A percentile compares a stretch with the other conserved stretches of the same genome.
These are phyloP conservation scores for Zymoseptoria tritici DNA, from an alignment of 2,329 filamentous ascomycete species.

Conservation along the genomic window DNA sequence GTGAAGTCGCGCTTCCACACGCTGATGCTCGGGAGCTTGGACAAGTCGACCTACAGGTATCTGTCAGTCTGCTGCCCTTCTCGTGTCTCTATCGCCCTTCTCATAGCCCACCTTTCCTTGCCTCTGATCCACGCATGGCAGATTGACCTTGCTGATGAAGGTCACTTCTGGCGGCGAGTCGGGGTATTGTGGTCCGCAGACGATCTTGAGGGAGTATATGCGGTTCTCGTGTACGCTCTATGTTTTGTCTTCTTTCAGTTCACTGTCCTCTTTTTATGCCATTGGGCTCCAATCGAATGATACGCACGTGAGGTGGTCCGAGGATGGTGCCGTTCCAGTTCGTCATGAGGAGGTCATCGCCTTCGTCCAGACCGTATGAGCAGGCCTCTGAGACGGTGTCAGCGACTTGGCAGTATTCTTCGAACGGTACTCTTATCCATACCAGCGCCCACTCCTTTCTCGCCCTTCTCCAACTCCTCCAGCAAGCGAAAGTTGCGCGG, in stretches of 20 bases:
- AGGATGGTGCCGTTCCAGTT: slow-evolving; percentile 99
- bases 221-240: slow-evolving; percentile 96
- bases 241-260: background rate
- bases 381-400: slow-evolving; percentile 63
- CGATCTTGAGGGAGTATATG: slow-evolving; percentile 96
- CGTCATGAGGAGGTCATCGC: slow-evolving; percentile 91
- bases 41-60: slow-evolving; percentile 64
- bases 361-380: slow-evolving; percentile 90
- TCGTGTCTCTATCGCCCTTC: background rate
- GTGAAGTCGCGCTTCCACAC: slow-evolving; percentile 91
- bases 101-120: slow-evolving; percentile 58
- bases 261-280: background rate
- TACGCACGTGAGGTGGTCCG: slow-evolving; percentile 83
- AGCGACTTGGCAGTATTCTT: slow-evolving; percentile 3
- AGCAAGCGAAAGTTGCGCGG: slow-evolving; percentile 94
- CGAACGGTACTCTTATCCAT: slow-evolving; percentile 13
- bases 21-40: slow-evolving; percentile 73
- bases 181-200: slow-evolving; percentile 85
- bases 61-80: background rate
- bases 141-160: slow-evolving; percentile 90
- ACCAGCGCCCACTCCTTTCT: slow-evolving; percentile 93
- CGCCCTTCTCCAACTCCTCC: slow-evolving; percentile 97
- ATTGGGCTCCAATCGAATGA: background rate
- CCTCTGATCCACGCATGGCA: slow-evolving; percentile 80
- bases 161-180: slow-evolving; percentile 82